A percentile compares a stretch with the other conserved stretches of the same genome.
Evolutionary conservation across 768 basidiomycete species (phyloP).

Genomic region (Candolleomyces eurysporus): DNA sequence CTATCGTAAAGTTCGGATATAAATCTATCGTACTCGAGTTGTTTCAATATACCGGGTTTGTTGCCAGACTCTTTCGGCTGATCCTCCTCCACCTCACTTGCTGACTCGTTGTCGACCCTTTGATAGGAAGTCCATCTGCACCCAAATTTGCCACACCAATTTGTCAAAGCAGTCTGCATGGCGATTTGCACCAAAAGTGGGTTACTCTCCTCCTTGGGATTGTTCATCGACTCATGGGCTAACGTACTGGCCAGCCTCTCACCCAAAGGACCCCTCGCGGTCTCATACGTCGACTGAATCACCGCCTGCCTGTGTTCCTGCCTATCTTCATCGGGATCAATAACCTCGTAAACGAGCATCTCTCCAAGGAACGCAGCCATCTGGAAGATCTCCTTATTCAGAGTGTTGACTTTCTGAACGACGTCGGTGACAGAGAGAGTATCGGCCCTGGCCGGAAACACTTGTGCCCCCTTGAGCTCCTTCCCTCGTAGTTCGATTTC

Average conservation of each 20-base stretch:
- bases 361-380: constrained; percentile 46
- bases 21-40: constrained; percentile 15
- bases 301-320: constrained; percentile 1
- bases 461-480: no score
- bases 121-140: background rate
- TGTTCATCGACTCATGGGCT: background rate
- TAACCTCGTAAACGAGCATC: constrained; percentile 24
- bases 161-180: constrained; percentile 1
- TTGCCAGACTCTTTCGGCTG: background rate
- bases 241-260: background rate
- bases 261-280: constrained; percentile 25
- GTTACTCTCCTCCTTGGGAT: background rate
- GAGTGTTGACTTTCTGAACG: constrained; percentile 33
- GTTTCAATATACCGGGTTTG: constrained; percentile 16
- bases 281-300: constrained; percentile 1
- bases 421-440: constrained; percentile 43
- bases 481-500: no score
- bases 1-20: constrained; percentile 27
- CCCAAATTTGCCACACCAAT: background rate
- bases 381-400: constrained; percentile 54
- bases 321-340: background rate
- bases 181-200: constrained; percentile 7
- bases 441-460: no score
- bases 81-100: background rate
- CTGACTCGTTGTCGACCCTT: background rate